These are phyloP conservation scores for Neurospora sp. DNA, from an alignment of 2,329 filamentous ascomycete species.

Conservation along the genomic window DNA sequence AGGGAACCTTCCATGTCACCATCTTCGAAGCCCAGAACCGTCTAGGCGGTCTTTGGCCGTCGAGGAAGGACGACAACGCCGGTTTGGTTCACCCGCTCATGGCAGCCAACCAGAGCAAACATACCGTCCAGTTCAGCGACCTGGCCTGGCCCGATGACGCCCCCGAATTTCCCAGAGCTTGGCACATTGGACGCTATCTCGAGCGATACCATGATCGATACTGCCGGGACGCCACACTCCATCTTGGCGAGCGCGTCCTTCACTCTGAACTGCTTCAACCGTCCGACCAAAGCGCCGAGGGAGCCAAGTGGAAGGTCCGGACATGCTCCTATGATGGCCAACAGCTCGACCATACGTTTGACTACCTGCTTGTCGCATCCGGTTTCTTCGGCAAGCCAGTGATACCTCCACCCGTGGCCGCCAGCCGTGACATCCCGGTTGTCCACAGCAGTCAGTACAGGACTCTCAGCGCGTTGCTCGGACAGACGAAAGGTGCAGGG, in stretches of 20 bases:
- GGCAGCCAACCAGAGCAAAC: constrained; percentile 64
- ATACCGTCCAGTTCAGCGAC: constrained; percentile 65
- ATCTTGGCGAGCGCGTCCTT: constrained; percentile 38
- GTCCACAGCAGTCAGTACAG: constrained; percentile 62
- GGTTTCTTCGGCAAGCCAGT: constrained; percentile 63
- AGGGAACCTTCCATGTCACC: constrained; percentile 52
- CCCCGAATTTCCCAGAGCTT: constrained; percentile 63
- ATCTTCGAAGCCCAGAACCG: constrained; percentile 57
- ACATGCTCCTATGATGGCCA: constrained; percentile 18
- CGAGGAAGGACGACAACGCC: constrained; percentile 33
- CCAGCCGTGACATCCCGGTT: constrained; percentile 33
- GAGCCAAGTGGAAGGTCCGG: constrained; percentile 11
- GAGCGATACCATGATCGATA: constrained; percentile 53
- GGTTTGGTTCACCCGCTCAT: constrained; percentile 56
- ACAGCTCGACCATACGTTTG: constrained; percentile 45
- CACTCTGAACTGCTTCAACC: constrained; percentile 24
- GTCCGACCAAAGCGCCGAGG: neutral
- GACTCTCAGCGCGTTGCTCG: constrained; percentile 39
- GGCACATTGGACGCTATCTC: constrained; percentile 67
- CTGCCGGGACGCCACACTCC: constrained; percentile 31
- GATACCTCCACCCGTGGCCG: constrained; percentile 34
- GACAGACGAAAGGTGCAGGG: constrained; percentile 24
- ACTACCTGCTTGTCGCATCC: constrained; percentile 61
- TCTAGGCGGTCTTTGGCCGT: constrained; percentile 72
- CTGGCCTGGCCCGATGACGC: constrained; percentile 53